Base-by-base conservation (phyloP, 2,329 filamentous ascomycete species). In the Claviceps sp. region DNA sequence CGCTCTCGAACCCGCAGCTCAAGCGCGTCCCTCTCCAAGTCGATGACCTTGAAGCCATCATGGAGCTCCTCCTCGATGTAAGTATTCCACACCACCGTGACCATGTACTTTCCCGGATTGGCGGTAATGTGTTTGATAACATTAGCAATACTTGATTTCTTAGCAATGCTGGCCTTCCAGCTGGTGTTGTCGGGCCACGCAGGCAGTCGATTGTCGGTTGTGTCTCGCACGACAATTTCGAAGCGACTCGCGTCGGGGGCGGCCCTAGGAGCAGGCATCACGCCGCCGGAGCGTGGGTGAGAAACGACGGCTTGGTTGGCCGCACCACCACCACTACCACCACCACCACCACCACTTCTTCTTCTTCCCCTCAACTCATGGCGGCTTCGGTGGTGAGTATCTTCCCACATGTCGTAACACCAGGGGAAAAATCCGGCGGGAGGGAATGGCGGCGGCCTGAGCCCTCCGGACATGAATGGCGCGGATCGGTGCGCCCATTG, bases 141-240 rank as follows among this genome's bases (percentile, higher is more conserved):
- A 3, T 7, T 20, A 1, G 48, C 17, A 9, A 44, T 36, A 14
- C 26, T 2, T 13, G 14, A 8, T 2, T n/a, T 16, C 20, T 38
- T 50, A 8, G 16, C n/a, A 16, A 50, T 45, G 34, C 40, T 45
- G 11, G 48, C 48, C 29, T n/a, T 26, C 48, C 48, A 50, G 26
- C 13, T 14, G n/a, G 26, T 45, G 48, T 37, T 43, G 3, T 50
- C 43, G 3, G 34, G 34, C 34, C 29, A 34, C 6, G 43, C 49
- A 9, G 49, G 49, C 5, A 50, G 42, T 22, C 49, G n/a, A 29
- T 50, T 50, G 9, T 50, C 48, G 3, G 48, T 50, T 34, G 26
- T 37, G 40, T 50, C 48, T 17, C 39, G 39, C 11, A 50, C 20
- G 5, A n/a, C 38, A 16, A 50, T 50, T 3, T 44, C 40, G 5